These are phyloP conservation scores for Ephemerocybe angulata DNA, from an alignment of 768 basidiomycete genomes.

Conservation along the genomic window DNA sequence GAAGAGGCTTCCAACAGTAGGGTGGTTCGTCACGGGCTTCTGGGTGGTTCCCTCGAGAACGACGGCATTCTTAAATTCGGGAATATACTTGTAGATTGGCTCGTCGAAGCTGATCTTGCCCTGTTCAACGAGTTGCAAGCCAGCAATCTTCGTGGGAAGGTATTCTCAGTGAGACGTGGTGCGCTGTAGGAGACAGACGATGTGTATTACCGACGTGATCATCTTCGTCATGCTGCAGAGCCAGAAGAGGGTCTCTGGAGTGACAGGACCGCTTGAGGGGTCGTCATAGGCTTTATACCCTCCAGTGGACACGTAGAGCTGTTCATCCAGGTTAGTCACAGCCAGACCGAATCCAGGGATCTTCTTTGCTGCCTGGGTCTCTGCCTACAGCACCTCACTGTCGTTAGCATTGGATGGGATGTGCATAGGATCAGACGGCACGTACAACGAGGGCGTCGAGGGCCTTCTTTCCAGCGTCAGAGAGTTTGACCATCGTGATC, in stretches of 20 bases:
- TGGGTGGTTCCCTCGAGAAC: slow-evolving; percentile 16
- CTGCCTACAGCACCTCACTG: too few relatives aligned
- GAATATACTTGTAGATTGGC: slow-evolving; percentile 23
- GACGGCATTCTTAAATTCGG: slow-evolving; percentile 28
- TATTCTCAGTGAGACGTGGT: background rate
- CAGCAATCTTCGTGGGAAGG: slow-evolving; percentile 25
- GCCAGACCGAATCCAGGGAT: slow-evolving; percentile 26
- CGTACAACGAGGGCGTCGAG: background rate
- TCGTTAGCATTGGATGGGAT: too few relatives aligned
- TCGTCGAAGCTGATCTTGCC: slow-evolving; percentile 29
- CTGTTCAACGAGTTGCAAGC: slow-evolving; percentile 32
- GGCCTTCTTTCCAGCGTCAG: background rate
- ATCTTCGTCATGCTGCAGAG: slow-evolving; percentile 34
- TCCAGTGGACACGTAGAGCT: slow-evolving; percentile 21
- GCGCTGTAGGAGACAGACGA: background rate
- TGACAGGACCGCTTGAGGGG: slow-evolving; percentile 20
- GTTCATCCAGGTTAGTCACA: slow-evolving; percentile 19
- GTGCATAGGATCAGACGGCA: too few relatives aligned
- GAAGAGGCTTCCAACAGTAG: slow-evolving; percentile 23
- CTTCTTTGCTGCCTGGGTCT: slow-evolving; percentile 11
- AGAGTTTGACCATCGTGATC: background rate
- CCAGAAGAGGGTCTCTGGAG: slow-evolving; percentile 27
- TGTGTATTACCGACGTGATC: slow-evolving; percentile 20
- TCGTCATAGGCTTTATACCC: slow-evolving; percentile 24
- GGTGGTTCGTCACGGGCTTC: slow-evolving; percentile 18